A percentile compares a stretch with the other conserved stretches of the same genome.
These are phyloP conservation scores for Protomyces macrosporus DNA, from an alignment of 1,139 yeast genomes.

Conservation along the genomic window DNA sequence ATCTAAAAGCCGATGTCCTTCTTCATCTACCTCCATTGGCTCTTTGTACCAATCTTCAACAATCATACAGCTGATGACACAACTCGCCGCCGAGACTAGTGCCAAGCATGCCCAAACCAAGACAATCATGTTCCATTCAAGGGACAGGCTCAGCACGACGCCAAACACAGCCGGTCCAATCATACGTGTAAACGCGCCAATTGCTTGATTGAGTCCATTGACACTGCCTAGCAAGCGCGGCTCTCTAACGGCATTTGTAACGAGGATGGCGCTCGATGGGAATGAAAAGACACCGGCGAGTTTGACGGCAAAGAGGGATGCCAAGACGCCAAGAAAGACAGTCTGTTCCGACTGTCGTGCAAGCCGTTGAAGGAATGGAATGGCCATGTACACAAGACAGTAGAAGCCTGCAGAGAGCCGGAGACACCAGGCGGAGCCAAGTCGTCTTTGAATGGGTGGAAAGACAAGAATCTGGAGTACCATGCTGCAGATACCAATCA, in stretches of 20 bases:
- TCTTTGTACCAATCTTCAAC: conserved; percentile 2
- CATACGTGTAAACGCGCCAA: conserved; percentile 53
- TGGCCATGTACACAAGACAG: conserved; percentile 43
- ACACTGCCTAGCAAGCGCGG: conserved; percentile 37
- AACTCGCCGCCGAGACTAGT: background rate
- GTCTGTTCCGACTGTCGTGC: conserved; percentile 4
- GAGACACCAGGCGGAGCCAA: conserved; percentile 21
- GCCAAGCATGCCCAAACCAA: conserved; percentile 18
- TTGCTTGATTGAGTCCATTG: conserved; percentile 39
- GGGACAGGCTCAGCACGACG: conserved; percentile 11
- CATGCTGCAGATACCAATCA: conserved; percentile 23
- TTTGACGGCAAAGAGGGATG: conserved; percentile 30
- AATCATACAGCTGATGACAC: conserved; percentile 6
- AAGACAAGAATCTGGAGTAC: conserved; percentile 19
- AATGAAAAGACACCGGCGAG: conserved; percentile 33
- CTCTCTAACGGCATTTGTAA: conserved; percentile 38
- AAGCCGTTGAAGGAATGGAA: conserved; percentile 44
- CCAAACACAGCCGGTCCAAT: conserved; percentile 46
- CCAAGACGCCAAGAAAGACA: conserved; percentile 23
- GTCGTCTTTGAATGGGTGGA: conserved; percentile 15
- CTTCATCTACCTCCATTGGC: conserved; percentile 1
- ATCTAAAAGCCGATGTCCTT: background rate
- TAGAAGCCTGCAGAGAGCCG: conserved; percentile 21
- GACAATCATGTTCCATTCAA: background rate
- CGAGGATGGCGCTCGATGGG: conserved; percentile 36